Conservation (phyloP, 2,329 filamentous ascomycete species). For the Cladosporium phlei region DNA sequence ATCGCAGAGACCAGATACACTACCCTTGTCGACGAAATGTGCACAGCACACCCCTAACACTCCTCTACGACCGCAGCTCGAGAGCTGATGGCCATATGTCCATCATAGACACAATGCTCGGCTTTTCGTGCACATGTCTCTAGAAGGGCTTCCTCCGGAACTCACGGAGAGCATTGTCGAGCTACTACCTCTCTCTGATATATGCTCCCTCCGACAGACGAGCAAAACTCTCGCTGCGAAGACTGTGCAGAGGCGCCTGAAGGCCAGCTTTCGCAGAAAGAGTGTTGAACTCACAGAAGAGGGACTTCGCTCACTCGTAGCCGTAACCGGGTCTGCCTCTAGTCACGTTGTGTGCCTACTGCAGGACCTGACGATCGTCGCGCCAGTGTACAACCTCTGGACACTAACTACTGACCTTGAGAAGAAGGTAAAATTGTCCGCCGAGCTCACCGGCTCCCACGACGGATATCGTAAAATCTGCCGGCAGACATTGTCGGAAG, state of each 20-base stretch:
- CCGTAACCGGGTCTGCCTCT: not conserved
- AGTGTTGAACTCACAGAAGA: constrained; percentile 1
- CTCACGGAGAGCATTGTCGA: not conserved
- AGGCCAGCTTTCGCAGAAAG: constrained; percentile 1
- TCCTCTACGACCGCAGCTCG: too few relatives aligned
- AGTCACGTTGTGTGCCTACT: not conserved
- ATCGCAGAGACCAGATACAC: too few relatives aligned
- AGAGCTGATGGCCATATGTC: too few relatives aligned
- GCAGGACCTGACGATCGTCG: constrained; percentile 8
- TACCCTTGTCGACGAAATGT: too few relatives aligned
- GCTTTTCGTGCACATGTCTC: too few relatives aligned
- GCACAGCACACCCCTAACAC: too few relatives aligned
- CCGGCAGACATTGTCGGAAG: too few relatives aligned
- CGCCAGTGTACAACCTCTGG: constrained; percentile 4
- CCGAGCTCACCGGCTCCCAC: not conserved
- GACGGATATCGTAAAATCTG: too few relatives aligned
- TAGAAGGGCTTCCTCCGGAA: constrained; percentile 3
- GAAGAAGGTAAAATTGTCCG: not conserved
- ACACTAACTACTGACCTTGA: not conserved
- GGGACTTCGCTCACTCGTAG: constrained; percentile 2
- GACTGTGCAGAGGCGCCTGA: not conserved
- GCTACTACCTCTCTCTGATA: constrained; percentile 6
- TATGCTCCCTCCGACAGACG: constrained; percentile 3
- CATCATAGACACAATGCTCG: too few relatives aligned
- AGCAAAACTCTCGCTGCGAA: constrained; percentile 2